Percentiles rank a stretch among this genome's conserved stretches.
Conservation (phyloP, 1,284 basidiomycete genomes). For the Porogramme epimiltina region DNA sequence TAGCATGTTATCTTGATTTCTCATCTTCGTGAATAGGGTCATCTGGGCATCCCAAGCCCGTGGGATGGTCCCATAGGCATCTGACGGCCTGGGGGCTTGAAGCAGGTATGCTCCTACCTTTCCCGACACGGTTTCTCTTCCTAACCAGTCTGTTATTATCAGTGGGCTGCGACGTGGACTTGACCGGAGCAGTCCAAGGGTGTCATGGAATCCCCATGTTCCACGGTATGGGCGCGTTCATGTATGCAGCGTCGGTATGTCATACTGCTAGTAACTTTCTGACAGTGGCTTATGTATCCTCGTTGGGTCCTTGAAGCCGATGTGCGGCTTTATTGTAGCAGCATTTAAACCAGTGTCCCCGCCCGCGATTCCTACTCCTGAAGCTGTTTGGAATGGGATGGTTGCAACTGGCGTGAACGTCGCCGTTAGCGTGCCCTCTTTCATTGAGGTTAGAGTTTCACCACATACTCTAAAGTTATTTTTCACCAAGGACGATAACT, state of each 20-base stretch:
- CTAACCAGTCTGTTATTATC: no score
- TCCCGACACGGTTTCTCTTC: no score
- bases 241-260: constrained; percentile 16
- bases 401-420: constrained; percentile 15
- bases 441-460: no score
- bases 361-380: constrained; percentile 22
- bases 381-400: constrained; percentile 20
- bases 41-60: constrained; percentile 3
- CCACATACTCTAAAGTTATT: no score
- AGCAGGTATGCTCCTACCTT: no score
- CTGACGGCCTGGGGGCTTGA: not conserved
- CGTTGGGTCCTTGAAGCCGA: constrained; percentile 4
- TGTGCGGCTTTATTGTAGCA: constrained; percentile 14
- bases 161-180: constrained; percentile 11
- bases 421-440: constrained; percentile 25
- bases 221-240: constrained; percentile 22
- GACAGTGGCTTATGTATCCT: not conserved
- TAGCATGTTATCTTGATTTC: no score
- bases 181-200: constrained; percentile 9
- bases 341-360: constrained; percentile 19
- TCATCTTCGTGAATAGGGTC: not conserved
- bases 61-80: not conserved
- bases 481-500: no score
- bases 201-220: constrained; percentile 25
- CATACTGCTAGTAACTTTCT: not conserved